Evolutionary conservation across 202 grass and related monocot species (phyloP).

Genomic region (Schoenoplectus tabernaemontani): DNA sequence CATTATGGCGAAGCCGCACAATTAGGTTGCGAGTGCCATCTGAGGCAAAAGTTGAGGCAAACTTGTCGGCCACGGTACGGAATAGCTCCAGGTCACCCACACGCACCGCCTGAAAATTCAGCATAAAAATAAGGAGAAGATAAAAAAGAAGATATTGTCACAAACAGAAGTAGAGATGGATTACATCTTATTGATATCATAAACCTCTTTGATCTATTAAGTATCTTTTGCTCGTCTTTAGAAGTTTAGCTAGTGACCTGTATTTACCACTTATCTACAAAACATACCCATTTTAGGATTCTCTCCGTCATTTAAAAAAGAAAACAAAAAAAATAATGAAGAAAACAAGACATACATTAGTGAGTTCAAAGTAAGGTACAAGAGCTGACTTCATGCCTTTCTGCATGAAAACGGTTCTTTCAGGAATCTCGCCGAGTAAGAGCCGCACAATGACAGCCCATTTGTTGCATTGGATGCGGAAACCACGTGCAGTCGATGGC

Average conservation of each 20-base stretch:
- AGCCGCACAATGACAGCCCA: slow-evolving; percentile 69
- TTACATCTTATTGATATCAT: background rate
- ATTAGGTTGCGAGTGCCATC: slow-evolving; percentile 69
- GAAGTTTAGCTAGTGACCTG: background rate
- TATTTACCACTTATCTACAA: background rate
- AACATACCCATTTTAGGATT: background rate
- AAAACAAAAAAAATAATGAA: background rate
- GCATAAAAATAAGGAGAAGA: slow-evolving; percentile 10
- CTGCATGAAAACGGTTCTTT: slow-evolving; percentile 84
- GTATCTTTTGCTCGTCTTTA: background rate
- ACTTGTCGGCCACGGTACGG: slow-evolving; percentile 63
- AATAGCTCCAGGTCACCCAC: slow-evolving; percentile 82
- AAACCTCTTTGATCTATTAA: background rate
- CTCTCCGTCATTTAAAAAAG: background rate
- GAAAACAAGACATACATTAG: slow-evolving; percentile 43
- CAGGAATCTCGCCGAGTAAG: slow-evolving; percentile 59
- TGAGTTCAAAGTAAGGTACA: slow-evolving; percentile 74
- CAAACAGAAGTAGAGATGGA: background rate
- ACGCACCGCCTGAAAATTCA: slow-evolving; percentile 54
- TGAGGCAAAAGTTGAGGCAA: slow-evolving; percentile 49
- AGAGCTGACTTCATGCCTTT: slow-evolving; percentile 78
- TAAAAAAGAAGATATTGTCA: background rate
- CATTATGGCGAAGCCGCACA: slow-evolving; percentile 75
- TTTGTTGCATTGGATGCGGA: slow-evolving; percentile 75
- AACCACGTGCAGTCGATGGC: slow-evolving; percentile 57